phyloP scores from a whole-genome alignment of 2,329 filamentous ascomycete species.

The Neonectria coccinea region DNA sequence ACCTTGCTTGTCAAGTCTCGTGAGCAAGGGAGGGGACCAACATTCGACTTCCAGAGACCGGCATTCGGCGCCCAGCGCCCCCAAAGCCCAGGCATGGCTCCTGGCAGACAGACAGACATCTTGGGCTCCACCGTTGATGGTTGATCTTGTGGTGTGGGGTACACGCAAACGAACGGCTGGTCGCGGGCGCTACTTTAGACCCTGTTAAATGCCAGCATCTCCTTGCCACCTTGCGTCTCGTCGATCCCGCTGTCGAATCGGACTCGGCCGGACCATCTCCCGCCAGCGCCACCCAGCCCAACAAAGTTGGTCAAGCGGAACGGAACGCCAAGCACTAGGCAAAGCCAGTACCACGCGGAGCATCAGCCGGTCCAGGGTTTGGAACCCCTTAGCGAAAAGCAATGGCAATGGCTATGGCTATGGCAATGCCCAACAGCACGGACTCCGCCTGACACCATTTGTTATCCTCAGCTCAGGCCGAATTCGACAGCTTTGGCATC shows the following conservation, averaged over 20 bases:
- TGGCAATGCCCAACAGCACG: neutral
- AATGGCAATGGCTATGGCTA: no score
- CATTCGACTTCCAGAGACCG: neutral
- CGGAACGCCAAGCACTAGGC: neutral
- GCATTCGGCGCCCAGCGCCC: neutral
- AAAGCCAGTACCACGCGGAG: neutral
- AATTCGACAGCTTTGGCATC: neutral
- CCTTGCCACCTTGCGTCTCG: constrained; percentile 10
- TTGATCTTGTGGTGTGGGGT: constrained; percentile 11
- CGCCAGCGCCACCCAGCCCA: constrained; percentile 2
- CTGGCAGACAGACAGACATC: neutral
- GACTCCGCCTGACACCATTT: neutral
- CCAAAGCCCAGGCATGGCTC: neutral
- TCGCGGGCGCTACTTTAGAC: constrained; percentile 18
- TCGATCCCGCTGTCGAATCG: constrained; percentile 22
- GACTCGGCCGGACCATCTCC: constrained; percentile 5
- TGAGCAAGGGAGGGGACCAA: neutral
- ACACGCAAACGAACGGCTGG: constrained; percentile 10
- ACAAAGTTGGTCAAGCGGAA: neutral
- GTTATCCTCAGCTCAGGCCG: neutral
- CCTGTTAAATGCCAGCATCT: constrained; percentile 12
- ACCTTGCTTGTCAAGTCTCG: neutral
- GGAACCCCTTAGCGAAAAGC: neutral
- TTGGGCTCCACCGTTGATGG: neutral
- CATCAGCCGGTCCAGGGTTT: constrained; percentile 7